These are phyloP conservation scores for Aspergillus unguis DNA, from an alignment of 2,329 filamentous ascomycete species.

Conservation along the genomic window DNA sequence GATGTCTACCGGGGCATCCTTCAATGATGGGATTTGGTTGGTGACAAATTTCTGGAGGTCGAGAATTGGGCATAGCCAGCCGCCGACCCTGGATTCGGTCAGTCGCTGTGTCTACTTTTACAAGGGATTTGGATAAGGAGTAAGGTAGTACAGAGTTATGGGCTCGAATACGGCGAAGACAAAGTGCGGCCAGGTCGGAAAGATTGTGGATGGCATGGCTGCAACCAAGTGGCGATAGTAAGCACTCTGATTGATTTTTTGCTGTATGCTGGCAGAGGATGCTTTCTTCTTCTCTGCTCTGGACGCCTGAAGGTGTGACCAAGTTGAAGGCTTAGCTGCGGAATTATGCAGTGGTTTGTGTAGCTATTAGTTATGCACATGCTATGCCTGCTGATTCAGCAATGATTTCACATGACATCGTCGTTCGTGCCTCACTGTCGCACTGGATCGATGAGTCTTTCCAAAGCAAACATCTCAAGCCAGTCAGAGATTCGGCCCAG, in stretches of 20 bases:
- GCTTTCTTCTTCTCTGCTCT: background rate
- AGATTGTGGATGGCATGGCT: slow-evolving; percentile 42
- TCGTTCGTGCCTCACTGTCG: background rate
- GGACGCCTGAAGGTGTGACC: background rate
- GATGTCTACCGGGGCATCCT: slow-evolving; percentile 16
- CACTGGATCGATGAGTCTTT: background rate
- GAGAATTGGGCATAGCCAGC: slow-evolving; percentile 56
- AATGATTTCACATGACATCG: background rate
- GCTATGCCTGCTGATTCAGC: slow-evolving; percentile 12
- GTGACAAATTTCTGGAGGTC: slow-evolving; percentile 61
- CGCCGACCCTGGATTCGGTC: slow-evolving; percentile 51
- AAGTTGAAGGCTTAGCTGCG: too few species aligned
- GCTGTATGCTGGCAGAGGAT: background rate
- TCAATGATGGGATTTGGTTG: slow-evolving; percentile 54
- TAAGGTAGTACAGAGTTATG: slow-evolving; percentile 56
- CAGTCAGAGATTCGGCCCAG: background rate
- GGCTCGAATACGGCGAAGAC: slow-evolving; percentile 68
- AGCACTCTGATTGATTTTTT: background rate
- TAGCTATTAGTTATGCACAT: background rate
- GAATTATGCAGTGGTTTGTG: too few species aligned
- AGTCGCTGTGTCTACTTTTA: slow-evolving; percentile 2
- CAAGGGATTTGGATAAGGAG: slow-evolving; percentile 2
- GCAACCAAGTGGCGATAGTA: too few species aligned
- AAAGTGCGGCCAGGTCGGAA: slow-evolving; percentile 62
- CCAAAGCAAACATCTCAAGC: background rate